Evolutionary conservation across 2,329 filamentous ascomycete species (phyloP).

Genomic region (Cladophialophora carrionii): DNA sequence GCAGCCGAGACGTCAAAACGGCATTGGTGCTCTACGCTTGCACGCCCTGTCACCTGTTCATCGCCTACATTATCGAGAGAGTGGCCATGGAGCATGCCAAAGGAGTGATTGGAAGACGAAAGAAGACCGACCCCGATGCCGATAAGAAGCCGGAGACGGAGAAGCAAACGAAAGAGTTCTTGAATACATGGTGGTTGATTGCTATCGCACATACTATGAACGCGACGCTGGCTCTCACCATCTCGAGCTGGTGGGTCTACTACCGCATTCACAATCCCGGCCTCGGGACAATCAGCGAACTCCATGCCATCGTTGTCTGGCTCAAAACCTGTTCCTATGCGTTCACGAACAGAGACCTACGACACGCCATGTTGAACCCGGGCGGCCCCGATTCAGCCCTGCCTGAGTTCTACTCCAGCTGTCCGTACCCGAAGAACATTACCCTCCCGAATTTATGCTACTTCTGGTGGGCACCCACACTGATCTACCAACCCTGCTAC

Average conservation of each 20-base stretch:
- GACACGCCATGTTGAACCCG: constrained; percentile 85
- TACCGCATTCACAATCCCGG: constrained; percentile 89
- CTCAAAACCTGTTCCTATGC: constrained; percentile 95
- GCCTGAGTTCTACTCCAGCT: constrained; percentile 78
- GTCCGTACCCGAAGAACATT: constrained; percentile 89
- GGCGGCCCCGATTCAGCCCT: constrained; percentile 67
- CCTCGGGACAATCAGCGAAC: constrained; percentile 85
- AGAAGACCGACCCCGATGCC: constrained; percentile 56
- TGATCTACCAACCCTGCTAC: constrained; percentile 96
- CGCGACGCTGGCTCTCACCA: constrained; percentile 75
- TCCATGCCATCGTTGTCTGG: constrained; percentile 94
- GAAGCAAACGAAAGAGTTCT: constrained; percentile 65
- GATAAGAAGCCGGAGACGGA: constrained; percentile 62
- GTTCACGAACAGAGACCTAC: constrained; percentile 92
- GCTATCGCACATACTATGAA: constrained; percentile 82
- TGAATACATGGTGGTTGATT: constrained; percentile 76
- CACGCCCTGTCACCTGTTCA: constrained; percentile 86
- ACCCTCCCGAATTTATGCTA: constrained; percentile 85
- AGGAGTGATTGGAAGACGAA: constrained; percentile 61
- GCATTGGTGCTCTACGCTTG: constrained; percentile 79
- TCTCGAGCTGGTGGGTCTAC: constrained; percentile 86
- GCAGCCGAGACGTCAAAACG: constrained; percentile 73
- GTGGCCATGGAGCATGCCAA: constrained; percentile 79
- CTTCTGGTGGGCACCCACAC: constrained; percentile 97
- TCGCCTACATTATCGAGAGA: constrained; percentile 87